Percentiles rank a stretch among this genome's conserved stretches.
Conservation (phyloP, 129 eudicot genomes). For the Pittosporum tobira region DNA sequence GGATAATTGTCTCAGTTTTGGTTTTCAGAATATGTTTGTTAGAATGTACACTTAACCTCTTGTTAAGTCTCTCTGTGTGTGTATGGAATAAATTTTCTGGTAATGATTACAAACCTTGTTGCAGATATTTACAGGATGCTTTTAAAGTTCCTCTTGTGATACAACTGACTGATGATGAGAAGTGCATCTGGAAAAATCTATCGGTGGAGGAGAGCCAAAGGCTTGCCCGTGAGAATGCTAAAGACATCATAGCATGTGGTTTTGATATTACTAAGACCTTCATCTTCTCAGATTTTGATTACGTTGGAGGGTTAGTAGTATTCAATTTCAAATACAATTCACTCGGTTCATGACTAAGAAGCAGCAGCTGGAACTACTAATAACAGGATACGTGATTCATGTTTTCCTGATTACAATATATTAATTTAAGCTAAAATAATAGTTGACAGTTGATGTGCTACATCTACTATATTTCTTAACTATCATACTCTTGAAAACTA, state of each 20-base stretch:
- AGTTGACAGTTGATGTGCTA: too few species aligned
- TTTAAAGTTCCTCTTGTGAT: slow-evolving; percentile 93
- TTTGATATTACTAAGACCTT: slow-evolving; percentile 88
- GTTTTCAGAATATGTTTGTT: too few species aligned
- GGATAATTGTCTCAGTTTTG: too few species aligned
- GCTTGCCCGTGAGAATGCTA: slow-evolving; percentile 95
- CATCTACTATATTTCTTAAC: too few species aligned
- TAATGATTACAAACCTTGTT: slow-evolving; percentile 13
- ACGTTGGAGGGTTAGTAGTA: slow-evolving; percentile 80
- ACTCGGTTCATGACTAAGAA: too few species aligned
- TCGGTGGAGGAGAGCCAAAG: slow-evolving; percentile 85
- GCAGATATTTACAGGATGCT: slow-evolving; percentile 93
- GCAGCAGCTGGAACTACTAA: background rate
- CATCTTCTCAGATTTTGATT: slow-evolving; percentile 82
- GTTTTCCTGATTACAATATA: too few species aligned
- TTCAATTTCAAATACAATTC: background rate
- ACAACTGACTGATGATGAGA: slow-evolving; percentile 94
- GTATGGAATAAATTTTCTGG: too few species aligned
- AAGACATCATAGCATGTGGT: slow-evolving; percentile 95
- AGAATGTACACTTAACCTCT: too few species aligned
- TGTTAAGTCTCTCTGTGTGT: too few species aligned
- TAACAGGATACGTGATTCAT: background rate
- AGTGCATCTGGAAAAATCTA: slow-evolving; percentile 91
- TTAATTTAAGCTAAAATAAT: too few species aligned
- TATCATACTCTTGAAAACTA: too few species aligned